Percentiles rank a stretch among this genome's conserved stretches.
Evolutionary conservation across 2,329 filamentous ascomycete species (phyloP).

Genomic region (Coniella vitis): DNA sequence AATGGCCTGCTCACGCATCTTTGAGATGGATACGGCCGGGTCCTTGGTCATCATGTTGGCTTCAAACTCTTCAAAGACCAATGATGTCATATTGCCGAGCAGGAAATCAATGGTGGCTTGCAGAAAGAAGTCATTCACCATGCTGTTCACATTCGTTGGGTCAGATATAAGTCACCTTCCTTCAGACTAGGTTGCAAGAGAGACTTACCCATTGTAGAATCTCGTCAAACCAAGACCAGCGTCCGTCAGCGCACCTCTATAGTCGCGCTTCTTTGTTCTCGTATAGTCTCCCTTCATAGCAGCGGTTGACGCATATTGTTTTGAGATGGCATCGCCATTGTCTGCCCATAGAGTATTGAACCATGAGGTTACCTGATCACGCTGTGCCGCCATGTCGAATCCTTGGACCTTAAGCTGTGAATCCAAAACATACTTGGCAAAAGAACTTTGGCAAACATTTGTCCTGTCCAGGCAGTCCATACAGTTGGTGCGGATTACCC

Average conservation of each 20-base stretch:
- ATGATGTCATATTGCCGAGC: slow-evolving; percentile 76
- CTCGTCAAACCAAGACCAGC: slow-evolving; percentile 80
- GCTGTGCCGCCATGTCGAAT: slow-evolving; percentile 66
- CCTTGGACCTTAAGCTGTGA: slow-evolving; percentile 69
- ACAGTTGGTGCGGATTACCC: slow-evolving; percentile 88
- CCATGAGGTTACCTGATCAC: slow-evolving; percentile 77
- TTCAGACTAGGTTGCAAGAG: neutral
- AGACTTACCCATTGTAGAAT: slow-evolving; percentile 56
- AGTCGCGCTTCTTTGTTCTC: slow-evolving; percentile 81
- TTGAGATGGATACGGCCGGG: slow-evolving; percentile 78
- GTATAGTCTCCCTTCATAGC: slow-evolving; percentile 97
- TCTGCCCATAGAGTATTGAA: slow-evolving; percentile 97
- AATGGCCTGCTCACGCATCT: slow-evolving; percentile 81
- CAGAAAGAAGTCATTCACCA: slow-evolving; percentile 96
- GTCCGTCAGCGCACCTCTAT: slow-evolving; percentile 85
- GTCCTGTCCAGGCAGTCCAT: slow-evolving; percentile 98
- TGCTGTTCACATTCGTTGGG: slow-evolving; percentile 59
- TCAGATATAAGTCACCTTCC: slow-evolving; percentile 16
- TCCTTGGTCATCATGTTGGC: slow-evolving; percentile 89
- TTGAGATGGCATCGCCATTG: slow-evolving; percentile 91
- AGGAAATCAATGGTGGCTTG: slow-evolving; percentile 94
- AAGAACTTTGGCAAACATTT: slow-evolving; percentile 91
- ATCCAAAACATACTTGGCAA: slow-evolving; percentile 76
- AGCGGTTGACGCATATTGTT: slow-evolving; percentile 91
- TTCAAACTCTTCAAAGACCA: slow-evolving; percentile 91